These are phyloP conservation scores for Pelargonium australe DNA, from an alignment of 441 rosid species.

Conservation along the genomic window DNA sequence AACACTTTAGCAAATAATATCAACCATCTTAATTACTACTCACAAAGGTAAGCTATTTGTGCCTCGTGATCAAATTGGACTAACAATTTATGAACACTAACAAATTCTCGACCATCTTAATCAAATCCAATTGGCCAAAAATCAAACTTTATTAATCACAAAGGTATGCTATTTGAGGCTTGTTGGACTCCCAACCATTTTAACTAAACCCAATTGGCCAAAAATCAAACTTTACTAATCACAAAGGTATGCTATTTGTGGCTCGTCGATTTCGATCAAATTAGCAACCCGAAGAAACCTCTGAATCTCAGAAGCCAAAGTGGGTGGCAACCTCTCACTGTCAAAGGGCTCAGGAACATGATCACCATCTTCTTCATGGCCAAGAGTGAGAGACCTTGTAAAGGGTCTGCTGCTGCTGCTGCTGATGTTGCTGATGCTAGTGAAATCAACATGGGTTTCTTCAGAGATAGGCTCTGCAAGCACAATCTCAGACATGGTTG, in stretches of 20 bases:
- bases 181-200: background rate
- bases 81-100: no score
- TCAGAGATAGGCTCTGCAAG: conserved; percentile 48
- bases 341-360: conserved; percentile 61
- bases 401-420: conserved; percentile 14
- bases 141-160: conserved; percentile 27
- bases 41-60: conserved; percentile 79
- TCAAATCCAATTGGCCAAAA: no score
- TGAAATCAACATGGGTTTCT: conserved; percentile 11
- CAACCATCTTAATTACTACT: conserved; percentile 11
- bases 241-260: conserved; percentile 89
- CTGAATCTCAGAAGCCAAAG: conserved; percentile 65
- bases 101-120: no score
- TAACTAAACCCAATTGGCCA: background rate
- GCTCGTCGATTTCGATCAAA: conserved; percentile 52
- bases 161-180: conserved; percentile 58
- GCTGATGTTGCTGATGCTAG: conserved; percentile 15
- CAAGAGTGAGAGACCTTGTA: conserved; percentile 40
- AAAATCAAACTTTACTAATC: conserved; percentile 14
- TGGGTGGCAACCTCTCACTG: conserved; percentile 83
- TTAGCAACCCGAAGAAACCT: conserved; percentile 87
- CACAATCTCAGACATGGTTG: conserved; percentile 67
- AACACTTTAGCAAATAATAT: background rate
- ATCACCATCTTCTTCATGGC: conserved; percentile 19
- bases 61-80: conserved; percentile 34